Conservation (phyloP, 192 early-diverging fungal genomes). For the Backusella tarrabulga region DNA sequence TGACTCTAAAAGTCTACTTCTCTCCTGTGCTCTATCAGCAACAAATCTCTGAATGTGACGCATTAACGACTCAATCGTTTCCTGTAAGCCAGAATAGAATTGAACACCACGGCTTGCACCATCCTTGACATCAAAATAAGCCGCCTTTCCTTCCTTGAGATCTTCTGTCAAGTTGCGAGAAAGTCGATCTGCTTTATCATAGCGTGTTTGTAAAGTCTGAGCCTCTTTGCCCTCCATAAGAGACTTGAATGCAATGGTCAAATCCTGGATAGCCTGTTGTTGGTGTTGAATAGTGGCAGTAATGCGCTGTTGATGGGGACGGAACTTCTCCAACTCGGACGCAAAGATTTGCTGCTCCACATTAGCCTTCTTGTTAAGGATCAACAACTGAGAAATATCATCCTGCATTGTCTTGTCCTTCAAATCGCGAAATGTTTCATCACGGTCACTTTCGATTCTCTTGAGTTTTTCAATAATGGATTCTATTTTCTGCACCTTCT, state of each 20-base stretch:
- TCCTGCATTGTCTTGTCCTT: slow-evolving; percentile 84
- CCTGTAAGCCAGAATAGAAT: slow-evolving; percentile 66
- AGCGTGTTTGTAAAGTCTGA: slow-evolving; percentile 61
- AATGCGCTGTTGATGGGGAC: slow-evolving; percentile 75
- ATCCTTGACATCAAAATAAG: slow-evolving; percentile 63
- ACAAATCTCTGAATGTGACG: slow-evolving; percentile 60
- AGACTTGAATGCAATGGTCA: slow-evolving; percentile 72
- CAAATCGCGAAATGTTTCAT: slow-evolving; percentile 66
- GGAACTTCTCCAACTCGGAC: slow-evolving; percentile 89
- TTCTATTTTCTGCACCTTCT: slow-evolving; percentile 64
- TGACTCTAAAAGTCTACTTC: slow-evolving; percentile 47
- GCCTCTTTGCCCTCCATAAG: slow-evolving; percentile 74
- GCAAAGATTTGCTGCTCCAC: slow-evolving; percentile 87
- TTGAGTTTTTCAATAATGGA: slow-evolving; percentile 57
- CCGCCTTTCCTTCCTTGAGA: slow-evolving; percentile 64
- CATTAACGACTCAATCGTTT: slow-evolving; percentile 53
- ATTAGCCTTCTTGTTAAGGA: slow-evolving; percentile 77
- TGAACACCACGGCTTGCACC: slow-evolving; percentile 58
- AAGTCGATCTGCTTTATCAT: slow-evolving; percentile 66
- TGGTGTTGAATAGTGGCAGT: slow-evolving; percentile 74
- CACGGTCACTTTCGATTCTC: slow-evolving; percentile 70
- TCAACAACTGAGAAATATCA: slow-evolving; percentile 81
- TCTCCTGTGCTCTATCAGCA: slow-evolving; percentile 58
- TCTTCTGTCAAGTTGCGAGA: slow-evolving; percentile 62
- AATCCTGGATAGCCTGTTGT: slow-evolving; percentile 65